Base-by-base conservation (phyloP, 768 basidiomycete genomes). In the Terana coerulea region DNA sequence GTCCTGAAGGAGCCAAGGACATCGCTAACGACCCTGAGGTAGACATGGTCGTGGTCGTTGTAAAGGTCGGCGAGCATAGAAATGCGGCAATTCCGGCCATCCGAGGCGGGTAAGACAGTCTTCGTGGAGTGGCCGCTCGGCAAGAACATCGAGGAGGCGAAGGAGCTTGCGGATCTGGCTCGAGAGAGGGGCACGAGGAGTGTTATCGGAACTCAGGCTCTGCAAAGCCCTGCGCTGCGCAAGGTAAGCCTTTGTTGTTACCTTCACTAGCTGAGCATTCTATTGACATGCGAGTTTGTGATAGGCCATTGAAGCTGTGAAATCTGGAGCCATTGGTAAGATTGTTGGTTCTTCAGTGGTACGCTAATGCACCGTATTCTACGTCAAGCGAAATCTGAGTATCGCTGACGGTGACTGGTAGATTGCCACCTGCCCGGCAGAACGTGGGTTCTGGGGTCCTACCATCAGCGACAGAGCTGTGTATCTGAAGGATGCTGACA, bases 121-220 rank as follows among this genome's bases (percentile, higher is more conserved):
- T 74, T 72, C 47, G 48, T 73, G 7, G 73, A 75, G 54, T 75
- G 72, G 71, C 72, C 74, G 3, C 67, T 60, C 12, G 74, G 71
- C 1, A 57, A 39, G 22, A 59, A 45, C 8, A 34, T 68, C 10
- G 46, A 60, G 28, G 69, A 75, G 57, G 68, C 69, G n/a, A 22
- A 35, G 11, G 67, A 69, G 51, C 58, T 75, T 3, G 70, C 69
- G 3, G 60, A 66, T 17, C 59, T 61, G 1, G 73, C 68, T 0
- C 61, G 55, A 26, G 47, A 35, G 37, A 64, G 64, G 33, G 67
- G 69, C 0, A 56, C 72, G 3, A 64, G 54, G 49, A 61, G 60
- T 5, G 54, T 72, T 5, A 60, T 74, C n/a, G 74, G 73, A 9
- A 50, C 67, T 3, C 72, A 73, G 54, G 22, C 29, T 17, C 12